Base-by-base conservation (phyloP, 1,284 basidiomycete genomes). In the Nidula niveotomentosa region DNA sequence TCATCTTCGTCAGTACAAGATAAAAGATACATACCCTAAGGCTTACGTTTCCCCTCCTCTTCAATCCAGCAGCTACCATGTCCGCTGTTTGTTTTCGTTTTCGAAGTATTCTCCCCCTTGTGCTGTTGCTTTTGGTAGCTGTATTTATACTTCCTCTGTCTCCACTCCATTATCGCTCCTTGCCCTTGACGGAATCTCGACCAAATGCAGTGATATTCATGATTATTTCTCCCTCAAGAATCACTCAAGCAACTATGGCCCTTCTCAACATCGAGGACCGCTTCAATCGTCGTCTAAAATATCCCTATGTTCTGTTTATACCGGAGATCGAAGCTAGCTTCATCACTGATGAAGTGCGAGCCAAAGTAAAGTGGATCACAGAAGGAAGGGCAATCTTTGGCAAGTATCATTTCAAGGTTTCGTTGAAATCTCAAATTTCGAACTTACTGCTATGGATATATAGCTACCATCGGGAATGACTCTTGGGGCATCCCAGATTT, bases 141-240 rank as follows among this genome's bases (percentile, higher is more conserved):
- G 5, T 6, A 30, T 30, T 30, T 30, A 30, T 30, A 6, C 30
- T 30, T 30, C 30, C 30, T 30, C 30, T 30, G 30, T 30, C 30
- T 30, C 30, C 30, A 30, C 30, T 30, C 30, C 30, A 30, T 30
- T 30, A 30, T 30, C 30, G 30, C 30, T 30, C 30, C 30, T 30
- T 30, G 5, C 30, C 30, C 30, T 30, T 30, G 30, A 30, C 30
- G 5, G 6, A 30, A 13, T 13, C 39, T 13, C 48, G 49, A 48
- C 62, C 65, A 3, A 68, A 65, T 48, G 65, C 58, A 2, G 66
- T 62, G 2, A 68, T 69, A 47, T 64, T 65, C 55, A 67, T 69
- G 56, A 59, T 67, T 10, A 49, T 67, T 13, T 56, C 63, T 1
- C 64, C 65, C 2, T 58, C 56, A 3, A 59, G 66, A 18, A 55